Evolutionary conservation across 305 asterid genomes (phyloP).

Genomic region (Petunia hybrid): DNA sequence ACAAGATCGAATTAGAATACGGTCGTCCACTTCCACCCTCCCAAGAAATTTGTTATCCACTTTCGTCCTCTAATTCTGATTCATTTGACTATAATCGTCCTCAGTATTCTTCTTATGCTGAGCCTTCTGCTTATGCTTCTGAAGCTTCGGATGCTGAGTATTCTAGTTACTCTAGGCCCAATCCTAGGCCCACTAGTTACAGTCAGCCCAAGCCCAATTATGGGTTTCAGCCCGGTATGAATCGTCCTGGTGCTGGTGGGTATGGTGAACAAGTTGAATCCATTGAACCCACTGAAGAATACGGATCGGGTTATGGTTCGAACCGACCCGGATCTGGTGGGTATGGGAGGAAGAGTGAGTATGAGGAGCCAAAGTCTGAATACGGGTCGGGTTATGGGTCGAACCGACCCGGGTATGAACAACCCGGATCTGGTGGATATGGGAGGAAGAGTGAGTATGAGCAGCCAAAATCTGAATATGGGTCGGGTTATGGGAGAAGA

Average conservation of each 20-base stretch:
- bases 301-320: constrained; percentile 36
- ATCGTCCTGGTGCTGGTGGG: constrained; percentile 42
- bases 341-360: constrained; percentile 34
- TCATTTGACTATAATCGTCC: constrained; percentile 87
- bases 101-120: constrained; percentile 68
- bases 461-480: constrained; percentile 30
- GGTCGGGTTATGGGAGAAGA: constrained; percentile 27
- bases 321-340: constrained; percentile 25
- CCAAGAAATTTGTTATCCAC: constrained; percentile 69
- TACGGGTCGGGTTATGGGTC: constrained; percentile 38
- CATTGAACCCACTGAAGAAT: constrained; percentile 26
- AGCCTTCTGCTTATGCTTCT: constrained; percentile 80
- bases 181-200: constrained; percentile 55
- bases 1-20: constrained; percentile 64
- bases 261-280: constrained; percentile 41
- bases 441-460: constrained; percentile 27
- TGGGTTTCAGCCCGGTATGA: constrained; percentile 52
- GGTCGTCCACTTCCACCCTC: constrained; percentile 74
- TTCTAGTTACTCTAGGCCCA: constrained; percentile 75
- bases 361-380: constrained; percentile 37
- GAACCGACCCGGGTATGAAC: background rate
- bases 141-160: constrained; percentile 82
- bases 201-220: constrained; percentile 50
- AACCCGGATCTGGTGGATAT: constrained; percentile 28
- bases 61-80: constrained; percentile 57